phyloP scores from a whole-genome alignment of 768 basidiomycete species.

The Candolleomyces eurysporus region DNA sequence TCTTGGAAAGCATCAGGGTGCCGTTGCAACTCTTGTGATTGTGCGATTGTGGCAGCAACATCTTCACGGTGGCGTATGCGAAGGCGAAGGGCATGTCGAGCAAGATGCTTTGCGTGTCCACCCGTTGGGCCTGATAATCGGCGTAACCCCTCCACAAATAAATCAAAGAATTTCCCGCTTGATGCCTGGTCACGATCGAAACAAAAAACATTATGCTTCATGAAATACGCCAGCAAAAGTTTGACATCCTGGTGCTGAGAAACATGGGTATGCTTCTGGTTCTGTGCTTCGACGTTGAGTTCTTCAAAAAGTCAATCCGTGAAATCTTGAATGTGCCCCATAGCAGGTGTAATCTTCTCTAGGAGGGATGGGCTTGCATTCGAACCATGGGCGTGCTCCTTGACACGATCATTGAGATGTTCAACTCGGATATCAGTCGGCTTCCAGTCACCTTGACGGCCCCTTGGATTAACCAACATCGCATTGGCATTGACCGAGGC shows the following conservation, averaged over 20 bases:
- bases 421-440: conserved; percentile 23
- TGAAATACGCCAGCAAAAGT: conserved; percentile 12
- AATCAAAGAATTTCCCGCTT: conserved; percentile 1
- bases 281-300: conserved; percentile 14
- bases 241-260: conserved; percentile 18
- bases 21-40: neutral
- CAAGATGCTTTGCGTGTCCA: conserved; percentile 13
- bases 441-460: conserved; percentile 14
- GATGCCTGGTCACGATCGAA: conserved; percentile 2
- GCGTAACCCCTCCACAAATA: conserved; percentile 1
- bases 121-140: conserved; percentile 7
- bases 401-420: conserved; percentile 22
- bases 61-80: conserved; percentile 1
- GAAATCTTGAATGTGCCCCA: conserved; percentile 17
- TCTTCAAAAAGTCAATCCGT: conserved; percentile 15
- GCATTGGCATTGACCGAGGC: conserved; percentile 13
- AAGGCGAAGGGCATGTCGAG: conserved; percentile 8
- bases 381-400: conserved; percentile 18
- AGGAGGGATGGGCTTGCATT: conserved; percentile 18
- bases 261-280: conserved; percentile 18
- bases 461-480: conserved; percentile 21
- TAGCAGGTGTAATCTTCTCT: conserved; percentile 19
- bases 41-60: neutral
- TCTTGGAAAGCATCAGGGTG: neutral
- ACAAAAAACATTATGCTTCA: conserved; percentile 3